Percentiles rank a stretch among this genome's conserved stretches.
phyloP scores from a whole-genome alignment of 257 asterid genomes.

The Plectranthus barbatus region DNA sequence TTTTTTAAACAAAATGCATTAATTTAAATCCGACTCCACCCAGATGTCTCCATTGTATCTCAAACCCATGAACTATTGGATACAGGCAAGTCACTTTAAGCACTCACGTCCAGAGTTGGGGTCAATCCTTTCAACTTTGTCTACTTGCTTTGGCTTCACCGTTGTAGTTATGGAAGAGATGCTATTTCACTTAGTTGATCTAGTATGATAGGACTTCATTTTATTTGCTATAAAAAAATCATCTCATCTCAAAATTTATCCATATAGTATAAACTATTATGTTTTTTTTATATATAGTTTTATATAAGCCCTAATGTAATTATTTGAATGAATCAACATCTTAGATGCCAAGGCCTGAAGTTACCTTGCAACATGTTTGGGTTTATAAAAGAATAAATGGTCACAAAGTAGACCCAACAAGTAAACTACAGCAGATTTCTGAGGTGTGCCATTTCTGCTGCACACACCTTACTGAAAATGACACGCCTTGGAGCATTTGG shows the following conservation, averaged over 20 bases:
- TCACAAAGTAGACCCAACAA: background rate
- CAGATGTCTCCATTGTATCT: too few relatives aligned
- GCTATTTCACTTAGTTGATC: background rate
- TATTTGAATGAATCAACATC: background rate
- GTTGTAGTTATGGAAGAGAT: background rate
- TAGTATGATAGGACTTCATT: background rate
- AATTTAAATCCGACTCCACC: too few relatives aligned
- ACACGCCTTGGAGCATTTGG: background rate
- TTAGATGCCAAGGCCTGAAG: background rate
- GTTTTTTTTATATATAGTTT: background rate
- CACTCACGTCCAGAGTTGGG: too few relatives aligned
- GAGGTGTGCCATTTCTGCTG: background rate
- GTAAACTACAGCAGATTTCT: background rate
- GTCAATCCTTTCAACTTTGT: background rate
- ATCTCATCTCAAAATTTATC: background rate
- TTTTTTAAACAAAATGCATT: too few relatives aligned
- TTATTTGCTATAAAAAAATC: background rate
- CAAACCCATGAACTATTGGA: too few relatives aligned
- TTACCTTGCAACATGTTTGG: background rate
- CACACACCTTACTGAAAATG: background rate
- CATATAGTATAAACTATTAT: background rate
- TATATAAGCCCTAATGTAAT: background rate
- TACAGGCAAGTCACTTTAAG: too few relatives aligned
- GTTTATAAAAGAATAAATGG: background rate
- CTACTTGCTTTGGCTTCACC: background rate